phyloP scores from a whole-genome alignment of 805 yeast genomes.

The Candida nonsorbophila region DNA sequence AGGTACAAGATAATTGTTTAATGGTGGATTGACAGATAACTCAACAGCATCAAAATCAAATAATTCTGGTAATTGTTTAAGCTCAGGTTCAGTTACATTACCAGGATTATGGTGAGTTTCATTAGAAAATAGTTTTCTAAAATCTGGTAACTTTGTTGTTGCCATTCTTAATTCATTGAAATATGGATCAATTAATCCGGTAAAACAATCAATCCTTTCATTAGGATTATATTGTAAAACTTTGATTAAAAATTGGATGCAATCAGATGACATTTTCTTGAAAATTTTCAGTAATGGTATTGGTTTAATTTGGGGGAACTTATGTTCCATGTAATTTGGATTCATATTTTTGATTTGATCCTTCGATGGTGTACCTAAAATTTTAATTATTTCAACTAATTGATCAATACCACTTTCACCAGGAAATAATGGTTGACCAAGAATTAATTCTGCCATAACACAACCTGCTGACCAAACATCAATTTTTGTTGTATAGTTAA shows the following conservation, averaged over 20 bases:
- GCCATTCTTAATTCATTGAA: conserved; percentile 48
- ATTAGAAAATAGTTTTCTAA: conserved; percentile 37
- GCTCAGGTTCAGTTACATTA: conserved; percentile 35
- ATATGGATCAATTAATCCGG: conserved; percentile 47
- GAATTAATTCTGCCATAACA: conserved; percentile 92
- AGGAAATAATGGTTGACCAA: conserved; percentile 96
- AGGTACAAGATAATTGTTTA: conserved; percentile 39
- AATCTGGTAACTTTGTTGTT: conserved; percentile 35
- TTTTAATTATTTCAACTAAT: conserved; percentile 91
- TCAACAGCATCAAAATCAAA: conserved; percentile 51
- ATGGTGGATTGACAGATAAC: conserved; percentile 38
- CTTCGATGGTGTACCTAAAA: conserved; percentile 89
- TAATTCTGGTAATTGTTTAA: conserved; percentile 41
- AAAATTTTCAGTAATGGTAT: conserved; percentile 67
- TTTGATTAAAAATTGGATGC: conserved; percentile 50
- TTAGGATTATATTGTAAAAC: conserved; percentile 66
- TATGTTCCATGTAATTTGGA: conserved; percentile 95
- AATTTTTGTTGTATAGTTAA: conserved; percentile 92
- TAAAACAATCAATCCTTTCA: conserved; percentile 55
- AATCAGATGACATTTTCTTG: conserved; percentile 49
- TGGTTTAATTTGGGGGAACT: conserved; percentile 83
- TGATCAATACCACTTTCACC: conserved; percentile 98
- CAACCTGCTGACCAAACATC: conserved; percentile 98
- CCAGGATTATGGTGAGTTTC: conserved; percentile 36
- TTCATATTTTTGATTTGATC: conserved; percentile 94